These are phyloP conservation scores for Apophysomyces elegans DNA, from an alignment of 371 early-diverging fungal genomes.

Conservation along the genomic window DNA sequence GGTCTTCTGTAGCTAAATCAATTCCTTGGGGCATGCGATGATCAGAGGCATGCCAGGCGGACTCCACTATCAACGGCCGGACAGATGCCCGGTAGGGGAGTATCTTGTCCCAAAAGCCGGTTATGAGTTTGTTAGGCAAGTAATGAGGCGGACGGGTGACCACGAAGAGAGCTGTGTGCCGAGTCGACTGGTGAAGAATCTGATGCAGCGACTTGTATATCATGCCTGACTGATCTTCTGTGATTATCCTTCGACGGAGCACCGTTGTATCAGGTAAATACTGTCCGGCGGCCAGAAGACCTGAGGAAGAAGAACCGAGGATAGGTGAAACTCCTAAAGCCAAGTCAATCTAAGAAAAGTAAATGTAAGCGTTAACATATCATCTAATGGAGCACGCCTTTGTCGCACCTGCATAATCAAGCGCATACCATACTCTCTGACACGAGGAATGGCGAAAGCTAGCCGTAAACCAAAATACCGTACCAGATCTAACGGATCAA, in stretches of 20 bases:
- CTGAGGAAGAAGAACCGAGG: not conserved
- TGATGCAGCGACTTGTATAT: not conserved
- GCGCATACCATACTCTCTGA: not conserved
- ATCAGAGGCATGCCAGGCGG: constrained; percentile 16
- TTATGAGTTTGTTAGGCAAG: not conserved
- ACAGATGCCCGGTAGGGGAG: not conserved
- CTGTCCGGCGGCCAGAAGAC: not conserved
- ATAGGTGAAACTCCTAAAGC: not conserved
- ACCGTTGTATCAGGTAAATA: not conserved
- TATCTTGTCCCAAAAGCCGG: constrained; percentile 4
- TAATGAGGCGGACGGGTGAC: constrained; percentile 15
- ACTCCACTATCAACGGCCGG: constrained; percentile 20
- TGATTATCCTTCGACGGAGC: not conserved
- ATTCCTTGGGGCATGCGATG: not conserved
- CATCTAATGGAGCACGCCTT: not conserved
- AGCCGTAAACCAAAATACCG: not conserved
- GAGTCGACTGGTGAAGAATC: constrained; percentile 8
- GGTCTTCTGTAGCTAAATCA: constrained; percentile 4
- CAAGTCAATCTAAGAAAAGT: not conserved
- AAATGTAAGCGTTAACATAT: not conserved
- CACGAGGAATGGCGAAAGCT: not conserved
- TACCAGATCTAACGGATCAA: not conserved
- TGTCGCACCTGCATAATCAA: not conserved
- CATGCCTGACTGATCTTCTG: not conserved
- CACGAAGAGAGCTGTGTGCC: not conserved